Evolutionary conservation across 257 asterid species (phyloP).

Genomic region (Jacaranda mimosifolia): DNA sequence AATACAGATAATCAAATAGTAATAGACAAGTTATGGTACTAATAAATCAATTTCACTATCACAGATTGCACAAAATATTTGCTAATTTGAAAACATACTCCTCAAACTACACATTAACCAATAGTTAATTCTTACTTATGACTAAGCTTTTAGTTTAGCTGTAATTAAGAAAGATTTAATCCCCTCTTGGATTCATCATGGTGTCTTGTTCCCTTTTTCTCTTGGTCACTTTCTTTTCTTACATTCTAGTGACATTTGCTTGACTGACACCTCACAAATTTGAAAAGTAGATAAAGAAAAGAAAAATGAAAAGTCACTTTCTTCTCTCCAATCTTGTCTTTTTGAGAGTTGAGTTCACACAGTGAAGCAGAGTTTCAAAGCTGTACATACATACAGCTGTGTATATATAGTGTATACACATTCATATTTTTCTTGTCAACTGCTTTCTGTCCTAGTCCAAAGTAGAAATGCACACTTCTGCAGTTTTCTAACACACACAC

Average conservation of each 20-base stretch:
- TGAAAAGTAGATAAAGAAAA: neutral
- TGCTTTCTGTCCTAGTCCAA: conserved; percentile 22
- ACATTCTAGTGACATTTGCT: conserved; percentile 20
- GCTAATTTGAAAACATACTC: neutral
- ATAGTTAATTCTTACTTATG: conserved; percentile 12
- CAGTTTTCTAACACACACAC: conserved; percentile 34
- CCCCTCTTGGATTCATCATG: conserved; percentile 37
- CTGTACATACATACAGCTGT: conserved; percentile 32
- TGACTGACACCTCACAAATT: neutral
- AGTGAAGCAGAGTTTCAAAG: conserved; percentile 31
- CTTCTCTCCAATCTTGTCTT: conserved; percentile 25
- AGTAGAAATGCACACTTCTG: conserved; percentile 34
- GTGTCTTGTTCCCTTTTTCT: conserved; percentile 31
- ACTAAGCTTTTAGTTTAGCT: neutral
- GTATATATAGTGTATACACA: conserved; percentile 25
- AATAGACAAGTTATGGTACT: conserved; percentile 3
- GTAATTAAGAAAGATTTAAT: conserved; percentile 23
- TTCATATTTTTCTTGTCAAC: conserved; percentile 43
- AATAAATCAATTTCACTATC: conserved; percentile 15
- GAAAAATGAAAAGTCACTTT: neutral
- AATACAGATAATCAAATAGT: neutral
- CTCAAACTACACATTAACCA: conserved; percentile 18
- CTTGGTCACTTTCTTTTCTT: conserved; percentile 30
- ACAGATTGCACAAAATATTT: conserved; percentile 2
- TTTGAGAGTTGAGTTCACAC: conserved; percentile 51